Conservation (phyloP, 176 grass and related monocot species). For the Phoenix roebelenii region DNA sequence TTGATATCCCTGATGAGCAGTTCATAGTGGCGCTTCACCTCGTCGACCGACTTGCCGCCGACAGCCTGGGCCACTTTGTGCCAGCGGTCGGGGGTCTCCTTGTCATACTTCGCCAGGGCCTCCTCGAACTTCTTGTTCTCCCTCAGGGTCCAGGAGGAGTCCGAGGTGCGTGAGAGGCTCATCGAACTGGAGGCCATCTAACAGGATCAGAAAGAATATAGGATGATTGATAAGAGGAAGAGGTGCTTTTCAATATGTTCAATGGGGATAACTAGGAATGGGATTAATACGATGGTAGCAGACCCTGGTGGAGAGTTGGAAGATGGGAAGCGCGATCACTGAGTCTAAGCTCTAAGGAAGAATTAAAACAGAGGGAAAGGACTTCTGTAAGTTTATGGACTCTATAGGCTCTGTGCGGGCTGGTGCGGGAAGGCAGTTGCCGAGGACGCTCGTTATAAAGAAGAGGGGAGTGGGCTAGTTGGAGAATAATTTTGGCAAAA, state of each 20-base stretch:
- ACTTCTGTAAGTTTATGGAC: background rate
- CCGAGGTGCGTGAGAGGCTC: background rate
- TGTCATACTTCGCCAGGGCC: background rate
- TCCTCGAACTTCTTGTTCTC: conserved; percentile 15
- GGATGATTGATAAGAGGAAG: too few relatives aligned
- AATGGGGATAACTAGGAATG: too few relatives aligned
- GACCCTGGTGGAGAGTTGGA: background rate
- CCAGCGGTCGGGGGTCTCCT: conserved; percentile 4
- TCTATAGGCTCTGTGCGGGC: background rate
- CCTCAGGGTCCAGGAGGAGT: conserved; percentile 1
- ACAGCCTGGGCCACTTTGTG: conserved; percentile 7
- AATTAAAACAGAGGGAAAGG: background rate
- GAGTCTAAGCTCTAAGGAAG: background rate
- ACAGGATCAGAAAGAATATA: too few relatives aligned
- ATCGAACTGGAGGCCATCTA: background rate
- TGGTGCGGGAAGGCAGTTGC: background rate
- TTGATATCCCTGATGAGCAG: conserved; percentile 3
- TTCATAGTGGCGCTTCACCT: conserved; percentile 7
- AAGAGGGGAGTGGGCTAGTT: background rate
- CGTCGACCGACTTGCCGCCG: conserved; percentile 2
- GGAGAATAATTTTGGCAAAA: background rate
- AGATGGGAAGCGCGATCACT: background rate
- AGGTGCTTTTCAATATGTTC: too few relatives aligned
- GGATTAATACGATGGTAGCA: background rate
- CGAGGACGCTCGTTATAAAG: background rate